Evolutionary conservation across 140 eudicot genomes (phyloP).

Genomic region (Ambrosia hybrid): DNA sequence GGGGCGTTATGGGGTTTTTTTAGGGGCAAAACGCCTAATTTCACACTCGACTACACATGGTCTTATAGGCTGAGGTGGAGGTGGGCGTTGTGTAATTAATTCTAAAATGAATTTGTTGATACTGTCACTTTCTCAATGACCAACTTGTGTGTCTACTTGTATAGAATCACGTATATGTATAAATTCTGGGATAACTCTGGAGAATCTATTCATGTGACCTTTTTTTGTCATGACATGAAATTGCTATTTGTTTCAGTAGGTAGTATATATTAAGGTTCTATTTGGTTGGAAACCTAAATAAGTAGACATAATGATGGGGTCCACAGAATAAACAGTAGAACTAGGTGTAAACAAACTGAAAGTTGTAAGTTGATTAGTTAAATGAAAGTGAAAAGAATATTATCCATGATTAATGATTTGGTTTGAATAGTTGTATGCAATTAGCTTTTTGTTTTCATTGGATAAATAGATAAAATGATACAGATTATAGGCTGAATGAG

Average conservation of each 20-base stretch:
- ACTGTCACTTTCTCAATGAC: background rate
- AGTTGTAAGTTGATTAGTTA: constrained; percentile 1
- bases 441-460: background rate
- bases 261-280: background rate
- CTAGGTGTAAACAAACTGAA: constrained; percentile 12
- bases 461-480: background rate
- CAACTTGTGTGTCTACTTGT: background rate
- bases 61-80: no score
- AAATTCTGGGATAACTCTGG: background rate
- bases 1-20: no score
- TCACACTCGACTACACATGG: no score
- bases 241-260: background rate
- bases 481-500: background rate
- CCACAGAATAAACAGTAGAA: constrained; percentile 1
- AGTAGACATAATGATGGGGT: background rate
- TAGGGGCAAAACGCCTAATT: no score
- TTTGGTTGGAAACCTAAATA: no score
- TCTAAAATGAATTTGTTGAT: constrained; percentile 16
- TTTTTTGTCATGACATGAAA: constrained; percentile 13
- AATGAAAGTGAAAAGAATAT: constrained; percentile 11
- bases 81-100: background rate
- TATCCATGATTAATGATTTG: constrained; percentile 15
- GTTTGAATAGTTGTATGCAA: background rate
- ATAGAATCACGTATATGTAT: constrained; percentile 6
- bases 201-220: constrained; percentile 2